A percentile compares a stretch with the other conserved stretches of the same genome.
Conservation (phyloP, 139 green algal genomes). For the Cymbomonas tetramitiformis region DNA sequence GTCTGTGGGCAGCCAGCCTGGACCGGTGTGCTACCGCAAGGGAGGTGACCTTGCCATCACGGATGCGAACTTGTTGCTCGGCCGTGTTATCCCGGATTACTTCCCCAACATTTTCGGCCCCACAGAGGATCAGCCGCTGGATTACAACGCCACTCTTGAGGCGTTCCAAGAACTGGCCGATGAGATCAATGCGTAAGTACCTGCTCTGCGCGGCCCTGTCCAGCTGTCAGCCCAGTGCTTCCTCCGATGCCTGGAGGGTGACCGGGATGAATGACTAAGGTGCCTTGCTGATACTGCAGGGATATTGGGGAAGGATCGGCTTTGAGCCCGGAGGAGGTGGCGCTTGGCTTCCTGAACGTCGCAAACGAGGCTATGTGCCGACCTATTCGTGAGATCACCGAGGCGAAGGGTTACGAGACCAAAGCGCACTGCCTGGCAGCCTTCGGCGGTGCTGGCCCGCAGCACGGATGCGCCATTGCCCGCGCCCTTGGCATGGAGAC, state of each 20-base stretch:
- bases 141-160: constrained; percentile 9
- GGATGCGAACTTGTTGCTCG: constrained; percentile 85
- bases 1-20: constrained; percentile 79
- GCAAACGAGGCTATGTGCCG: constrained; percentile 97
- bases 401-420: constrained; percentile 81
- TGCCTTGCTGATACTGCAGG: too few relatives aligned
- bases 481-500: constrained; percentile 70
- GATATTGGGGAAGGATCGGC: background rate
- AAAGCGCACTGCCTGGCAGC: constrained; percentile 71
- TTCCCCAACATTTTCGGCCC: constrained; percentile 84
- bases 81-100: constrained; percentile 72
- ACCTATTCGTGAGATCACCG: constrained; percentile 76
- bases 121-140: constrained; percentile 28
- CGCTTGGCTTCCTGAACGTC: constrained; percentile 64
- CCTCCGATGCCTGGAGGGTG: background rate
- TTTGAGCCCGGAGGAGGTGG: constrained; percentile 30
- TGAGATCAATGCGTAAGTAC: too few relatives aligned
- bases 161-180: background rate
- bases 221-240: too few relatives aligned
- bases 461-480: constrained; percentile 90
- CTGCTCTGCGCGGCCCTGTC: too few relatives aligned
- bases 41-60: constrained; percentile 72
- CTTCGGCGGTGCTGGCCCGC: constrained; percentile 87
- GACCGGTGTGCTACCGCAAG: constrained; percentile 90
- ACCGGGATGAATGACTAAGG: background rate